Conservation (phyloP, 441 rosid species). For the Erodium chrysanthum region DNA sequence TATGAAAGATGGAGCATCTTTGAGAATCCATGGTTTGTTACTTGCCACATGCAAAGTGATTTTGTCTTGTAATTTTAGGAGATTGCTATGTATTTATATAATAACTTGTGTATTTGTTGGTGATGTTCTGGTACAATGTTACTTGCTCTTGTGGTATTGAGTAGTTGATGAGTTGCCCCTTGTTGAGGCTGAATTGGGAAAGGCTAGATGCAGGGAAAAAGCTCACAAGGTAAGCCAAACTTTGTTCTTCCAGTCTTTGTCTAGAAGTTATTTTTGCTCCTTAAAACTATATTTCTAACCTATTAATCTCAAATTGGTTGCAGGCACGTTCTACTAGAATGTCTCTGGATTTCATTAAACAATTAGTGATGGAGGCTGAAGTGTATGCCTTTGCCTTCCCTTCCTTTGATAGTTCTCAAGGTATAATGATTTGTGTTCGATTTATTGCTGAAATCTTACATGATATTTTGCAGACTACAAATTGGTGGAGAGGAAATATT, state of each 20-base stretch:
- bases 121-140: constrained; percentile 14
- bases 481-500: constrained; percentile 53
- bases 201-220: constrained; percentile 71
- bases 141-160: constrained; percentile 15
- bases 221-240: constrained; percentile 47
- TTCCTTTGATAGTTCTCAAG: constrained; percentile 4
- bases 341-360: constrained; percentile 51
- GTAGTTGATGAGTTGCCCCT: constrained; percentile 63
- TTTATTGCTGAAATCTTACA: constrained; percentile 6
- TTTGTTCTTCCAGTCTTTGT: not conserved
- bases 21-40: constrained; percentile 65
- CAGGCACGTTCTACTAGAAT: constrained; percentile 51
- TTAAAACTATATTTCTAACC: not conserved
- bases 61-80: constrained; percentile 8
- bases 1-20: constrained; percentile 51
- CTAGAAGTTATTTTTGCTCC: constrained; percentile 1
- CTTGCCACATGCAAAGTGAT: constrained; percentile 11
- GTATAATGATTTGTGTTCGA: constrained; percentile 10
- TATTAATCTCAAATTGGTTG: constrained; percentile 13
- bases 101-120: constrained; percentile 10
- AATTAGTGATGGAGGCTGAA: constrained; percentile 48
- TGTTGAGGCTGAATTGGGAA: constrained; percentile 69
- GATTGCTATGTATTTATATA: constrained; percentile 1
- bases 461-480: constrained; percentile 42
- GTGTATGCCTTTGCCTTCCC: constrained; percentile 35